phyloP scores from a whole-genome alignment of 257 asterid genomes.

The Nemophila menziesii region DNA sequence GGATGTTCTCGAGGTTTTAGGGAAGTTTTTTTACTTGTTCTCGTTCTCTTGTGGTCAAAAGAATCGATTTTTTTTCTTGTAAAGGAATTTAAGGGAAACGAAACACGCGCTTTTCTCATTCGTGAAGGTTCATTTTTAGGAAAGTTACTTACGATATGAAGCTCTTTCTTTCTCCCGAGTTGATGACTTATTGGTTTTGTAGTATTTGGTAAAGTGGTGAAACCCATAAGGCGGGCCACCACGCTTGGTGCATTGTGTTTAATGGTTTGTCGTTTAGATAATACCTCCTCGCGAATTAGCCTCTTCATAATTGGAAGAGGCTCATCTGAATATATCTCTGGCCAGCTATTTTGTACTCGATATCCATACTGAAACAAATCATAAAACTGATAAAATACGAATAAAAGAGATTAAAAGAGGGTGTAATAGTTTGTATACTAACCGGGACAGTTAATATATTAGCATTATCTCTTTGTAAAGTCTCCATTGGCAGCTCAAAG shows the following conservation, averaged over 20 bases:
- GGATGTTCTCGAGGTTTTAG: constrained; percentile 83
- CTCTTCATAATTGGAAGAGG: constrained; percentile 78
- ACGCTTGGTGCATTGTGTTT: constrained; percentile 62
- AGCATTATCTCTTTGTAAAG: constrained; percentile 36
- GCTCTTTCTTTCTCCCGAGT: constrained; percentile 23
- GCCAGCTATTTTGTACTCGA: constrained; percentile 31
- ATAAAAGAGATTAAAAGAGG: not conserved
- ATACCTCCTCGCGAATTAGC: constrained; percentile 60
- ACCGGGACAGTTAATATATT: constrained; percentile 56
- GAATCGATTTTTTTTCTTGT: constrained; percentile 29
- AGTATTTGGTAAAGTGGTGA: constrained; percentile 59
- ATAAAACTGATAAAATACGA: not conserved
- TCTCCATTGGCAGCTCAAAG: constrained; percentile 60
- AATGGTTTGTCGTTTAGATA: constrained; percentile 31
- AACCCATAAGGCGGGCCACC: constrained; percentile 98
- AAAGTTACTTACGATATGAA: constrained; percentile 21
- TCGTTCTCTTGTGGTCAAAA: constrained; percentile 20
- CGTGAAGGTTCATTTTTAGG: constrained; percentile 19
- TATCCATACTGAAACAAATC: constrained; percentile 43
- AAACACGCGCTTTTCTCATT: constrained; percentile 22
- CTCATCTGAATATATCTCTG: constrained; percentile 32
- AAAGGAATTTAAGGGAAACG: constrained; percentile 23
- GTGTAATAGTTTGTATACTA: constrained; percentile 9
- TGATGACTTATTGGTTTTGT: constrained; percentile 24
- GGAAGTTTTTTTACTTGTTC: constrained; percentile 14